These are phyloP conservation scores for Microdochium paspali DNA, from an alignment of 2,329 filamentous ascomycete species.

Conservation along the genomic window DNA sequence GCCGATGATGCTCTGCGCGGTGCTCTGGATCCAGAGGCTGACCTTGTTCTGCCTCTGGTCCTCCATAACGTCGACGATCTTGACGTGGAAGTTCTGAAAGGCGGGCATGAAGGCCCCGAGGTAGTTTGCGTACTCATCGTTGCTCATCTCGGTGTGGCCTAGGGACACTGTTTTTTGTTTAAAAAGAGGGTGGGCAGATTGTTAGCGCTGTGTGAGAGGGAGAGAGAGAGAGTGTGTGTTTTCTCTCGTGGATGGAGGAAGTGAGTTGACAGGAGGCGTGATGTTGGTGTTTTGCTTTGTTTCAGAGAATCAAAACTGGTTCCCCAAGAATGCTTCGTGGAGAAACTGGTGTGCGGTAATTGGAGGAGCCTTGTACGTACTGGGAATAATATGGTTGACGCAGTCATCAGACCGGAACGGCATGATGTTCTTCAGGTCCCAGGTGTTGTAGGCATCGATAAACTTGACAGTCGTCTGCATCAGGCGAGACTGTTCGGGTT, in stretches of 20 bases:
- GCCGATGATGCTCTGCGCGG: conserved; percentile 7
- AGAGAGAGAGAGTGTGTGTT: no score
- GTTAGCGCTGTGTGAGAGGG: background rate
- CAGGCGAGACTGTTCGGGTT: conserved; percentile 2
- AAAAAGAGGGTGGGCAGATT: background rate
- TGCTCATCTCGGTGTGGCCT: conserved; percentile 4
- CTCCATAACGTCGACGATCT: conserved; percentile 6
- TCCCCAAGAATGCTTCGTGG: background rate
- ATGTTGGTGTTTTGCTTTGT: no score
- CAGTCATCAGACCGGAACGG: conserved; percentile 4
- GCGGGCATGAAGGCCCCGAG: conserved; percentile 2
- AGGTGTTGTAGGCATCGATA: conserved; percentile 6
- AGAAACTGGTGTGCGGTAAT: background rate
- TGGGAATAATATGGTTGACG: conserved; percentile 3
- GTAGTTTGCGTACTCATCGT: conserved; percentile 3
- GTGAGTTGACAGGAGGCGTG: no score
- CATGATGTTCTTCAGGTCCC: conserved; percentile 5
- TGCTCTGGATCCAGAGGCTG: conserved; percentile 7
- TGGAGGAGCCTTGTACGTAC: conserved; percentile 3
- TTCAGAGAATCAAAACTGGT: background rate
- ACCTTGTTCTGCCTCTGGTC: conserved; percentile 12
- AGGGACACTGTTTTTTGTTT: conserved; percentile 5
- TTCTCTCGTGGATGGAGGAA: no score
- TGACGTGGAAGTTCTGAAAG: conserved; percentile 4
- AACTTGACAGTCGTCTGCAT: conserved; percentile 5